Percentiles rank a stretch among this genome's conserved stretches.
Evolutionary conservation across 495 filamentous ascomycete genomes (phyloP).

Genomic region (Coniosporium apollinis): DNA sequence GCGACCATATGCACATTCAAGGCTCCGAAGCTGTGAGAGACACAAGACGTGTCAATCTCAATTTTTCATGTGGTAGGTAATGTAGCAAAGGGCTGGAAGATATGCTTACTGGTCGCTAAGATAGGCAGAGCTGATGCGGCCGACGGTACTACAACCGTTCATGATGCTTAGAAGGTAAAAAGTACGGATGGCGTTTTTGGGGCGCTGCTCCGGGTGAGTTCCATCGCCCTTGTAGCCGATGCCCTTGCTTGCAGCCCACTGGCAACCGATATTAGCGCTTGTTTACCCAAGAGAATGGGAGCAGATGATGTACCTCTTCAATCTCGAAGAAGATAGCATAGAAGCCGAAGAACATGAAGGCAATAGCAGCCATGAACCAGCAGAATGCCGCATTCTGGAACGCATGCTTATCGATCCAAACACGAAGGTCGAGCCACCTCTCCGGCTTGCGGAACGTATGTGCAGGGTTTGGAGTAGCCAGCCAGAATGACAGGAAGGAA

Average conservation of each 20-base stretch:
- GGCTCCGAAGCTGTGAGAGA: constrained; percentile 19
- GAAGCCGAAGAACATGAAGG: constrained; percentile 28
- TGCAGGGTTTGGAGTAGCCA: constrained; percentile 19
- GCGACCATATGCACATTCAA: constrained; percentile 22
- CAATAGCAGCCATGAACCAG: constrained; percentile 19
- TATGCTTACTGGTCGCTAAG: constrained; percentile 12
- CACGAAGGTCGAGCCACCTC: constrained; percentile 8
- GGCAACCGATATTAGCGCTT: no score
- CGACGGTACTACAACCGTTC: constrained; percentile 24
- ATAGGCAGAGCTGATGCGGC: constrained; percentile 19
- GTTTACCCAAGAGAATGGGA: no score
- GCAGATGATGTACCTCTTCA: constrained; percentile 18
- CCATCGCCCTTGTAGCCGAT: constrained; percentile 16
- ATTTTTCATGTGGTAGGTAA: no score
- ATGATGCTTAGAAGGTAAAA: constrained; percentile 28
- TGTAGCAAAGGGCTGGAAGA: background rate
- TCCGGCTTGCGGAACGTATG: constrained; percentile 11
- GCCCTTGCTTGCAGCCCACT: constrained; percentile 24
- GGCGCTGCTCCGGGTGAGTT: constrained; percentile 1
- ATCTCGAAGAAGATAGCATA: constrained; percentile 30
- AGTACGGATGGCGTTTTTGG: constrained; percentile 20
- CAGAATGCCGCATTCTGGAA: constrained; percentile 19
- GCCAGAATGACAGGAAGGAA: constrained; percentile 18
- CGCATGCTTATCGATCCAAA: constrained; percentile 24
- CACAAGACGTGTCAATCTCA: no score